phyloP scores from a whole-genome alignment of 345 rosid genomes.

The Populus tremula region DNA sequence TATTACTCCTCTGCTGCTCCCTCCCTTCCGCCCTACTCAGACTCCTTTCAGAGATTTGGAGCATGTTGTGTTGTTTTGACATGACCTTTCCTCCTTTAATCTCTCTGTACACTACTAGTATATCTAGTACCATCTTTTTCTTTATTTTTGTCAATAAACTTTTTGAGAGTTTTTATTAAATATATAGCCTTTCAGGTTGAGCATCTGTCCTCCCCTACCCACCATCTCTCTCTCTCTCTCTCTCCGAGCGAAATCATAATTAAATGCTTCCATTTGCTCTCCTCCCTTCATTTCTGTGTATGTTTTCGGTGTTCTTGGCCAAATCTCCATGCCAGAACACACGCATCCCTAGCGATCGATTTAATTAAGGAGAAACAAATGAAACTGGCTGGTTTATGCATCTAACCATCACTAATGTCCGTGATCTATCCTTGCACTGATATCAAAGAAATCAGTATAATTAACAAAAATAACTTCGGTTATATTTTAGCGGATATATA shows the following conservation, averaged over 20 bases:
- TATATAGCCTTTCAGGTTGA: conserved; percentile 14
- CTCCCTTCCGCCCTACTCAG: neutral
- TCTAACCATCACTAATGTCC: too few relatives aligned
- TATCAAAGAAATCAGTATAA: too few relatives aligned
- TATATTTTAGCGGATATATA: too few relatives aligned
- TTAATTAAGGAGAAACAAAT: too few relatives aligned
- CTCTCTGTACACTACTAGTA: conserved; percentile 15
- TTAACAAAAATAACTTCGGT: too few relatives aligned
- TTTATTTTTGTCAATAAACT: neutral
- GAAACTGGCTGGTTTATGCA: too few relatives aligned
- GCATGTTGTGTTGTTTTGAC: conserved; percentile 45
- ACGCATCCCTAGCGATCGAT: too few relatives aligned
- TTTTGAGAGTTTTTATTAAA: neutral
- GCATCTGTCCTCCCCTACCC: conserved; percentile 15
- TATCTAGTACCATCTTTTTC: conserved; percentile 11
- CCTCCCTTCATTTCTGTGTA: neutral
- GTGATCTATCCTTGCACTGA: too few relatives aligned
- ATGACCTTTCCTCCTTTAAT: conserved; percentile 39
- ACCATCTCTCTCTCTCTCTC: neutral
- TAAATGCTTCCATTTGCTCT: neutral
- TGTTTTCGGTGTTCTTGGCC: neutral
- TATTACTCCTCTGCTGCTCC: neutral
- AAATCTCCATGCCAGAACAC: neutral
- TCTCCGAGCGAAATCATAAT: neutral
- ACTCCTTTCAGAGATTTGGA: conserved; percentile 31